These are phyloP conservation scores for Hordeum vulgare DNA, from an alignment of 176 grass and related monocot genomes.

Conservation along the genomic window DNA sequence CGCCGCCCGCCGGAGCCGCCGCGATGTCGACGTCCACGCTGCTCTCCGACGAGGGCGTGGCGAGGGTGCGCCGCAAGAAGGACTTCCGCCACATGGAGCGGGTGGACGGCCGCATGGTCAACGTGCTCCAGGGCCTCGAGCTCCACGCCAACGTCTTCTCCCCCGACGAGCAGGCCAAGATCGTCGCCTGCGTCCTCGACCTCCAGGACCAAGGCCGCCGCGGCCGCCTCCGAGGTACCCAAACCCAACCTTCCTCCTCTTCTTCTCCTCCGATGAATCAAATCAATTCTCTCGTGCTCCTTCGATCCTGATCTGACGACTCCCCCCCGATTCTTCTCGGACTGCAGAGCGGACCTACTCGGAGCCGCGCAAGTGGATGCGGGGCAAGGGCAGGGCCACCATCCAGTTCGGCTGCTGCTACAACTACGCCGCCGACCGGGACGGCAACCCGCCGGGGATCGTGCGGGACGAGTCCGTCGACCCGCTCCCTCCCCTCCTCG, in stretches of 20 bases:
- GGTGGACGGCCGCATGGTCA: constrained; percentile 25
- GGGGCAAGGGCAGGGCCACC: constrained; percentile 53
- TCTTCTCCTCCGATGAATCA: not conserved
- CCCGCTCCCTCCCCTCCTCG: constrained; percentile 39
- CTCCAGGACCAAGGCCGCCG: constrained; percentile 35
- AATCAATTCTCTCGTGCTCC: not conserved
- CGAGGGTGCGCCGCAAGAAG: constrained; percentile 14
- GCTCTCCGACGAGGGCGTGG: not conserved
- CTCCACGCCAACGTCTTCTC: constrained; percentile 53
- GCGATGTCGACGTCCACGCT: not conserved
- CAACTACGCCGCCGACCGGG: constrained; percentile 54
- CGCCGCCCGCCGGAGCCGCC: not conserved
- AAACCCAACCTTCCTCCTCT: not conserved
- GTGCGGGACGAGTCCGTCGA: constrained; percentile 37
- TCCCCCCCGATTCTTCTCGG: too few species aligned
- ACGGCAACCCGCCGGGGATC: constrained; percentile 52
- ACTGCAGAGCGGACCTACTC: constrained; percentile 47
- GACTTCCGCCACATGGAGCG: constrained; percentile 45
- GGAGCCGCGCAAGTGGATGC: constrained; percentile 73
- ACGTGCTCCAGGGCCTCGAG: constrained; percentile 48
- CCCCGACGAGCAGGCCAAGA: constrained; percentile 27
- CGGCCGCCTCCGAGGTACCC: constrained; percentile 27
- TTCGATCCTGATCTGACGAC: not conserved
- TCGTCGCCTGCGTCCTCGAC: constrained; percentile 29
- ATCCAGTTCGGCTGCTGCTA: constrained; percentile 77